These are phyloP conservation scores for Pleurotus sapidus DNA, from an alignment of 768 basidiomycete species.

Conservation along the genomic window DNA sequence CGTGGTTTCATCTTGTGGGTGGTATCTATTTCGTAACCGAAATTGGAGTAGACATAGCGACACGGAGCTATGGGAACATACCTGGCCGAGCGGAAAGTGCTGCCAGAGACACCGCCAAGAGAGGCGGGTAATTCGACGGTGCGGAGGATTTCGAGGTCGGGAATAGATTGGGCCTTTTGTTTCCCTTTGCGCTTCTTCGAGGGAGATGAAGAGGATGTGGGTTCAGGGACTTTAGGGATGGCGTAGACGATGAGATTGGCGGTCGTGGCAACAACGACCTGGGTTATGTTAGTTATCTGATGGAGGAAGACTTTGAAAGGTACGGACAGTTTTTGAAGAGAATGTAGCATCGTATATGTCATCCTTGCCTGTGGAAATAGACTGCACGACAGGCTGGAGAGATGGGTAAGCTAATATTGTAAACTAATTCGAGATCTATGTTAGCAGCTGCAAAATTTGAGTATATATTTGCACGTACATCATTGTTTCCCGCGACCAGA, in stretches of 20 bases:
- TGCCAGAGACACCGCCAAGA: constrained; percentile 40
- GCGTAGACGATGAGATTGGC: constrained; percentile 61
- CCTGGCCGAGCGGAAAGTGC: constrained; percentile 68
- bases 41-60: not conserved
- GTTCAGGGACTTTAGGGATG: constrained; percentile 33
- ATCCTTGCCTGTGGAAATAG: constrained; percentile 60
- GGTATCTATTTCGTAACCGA: constrained; percentile 39
- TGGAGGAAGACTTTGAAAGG: constrained; percentile 1
- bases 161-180: constrained; percentile 30
- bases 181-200: constrained; percentile 41
- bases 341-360: constrained; percentile 87
- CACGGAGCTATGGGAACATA: constrained; percentile 18
- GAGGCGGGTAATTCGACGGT: constrained; percentile 54
- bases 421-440: constrained; percentile 36
- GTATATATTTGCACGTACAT: constrained; percentile 42
- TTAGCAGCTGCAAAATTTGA: not conserved
- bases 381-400: constrained; percentile 42
- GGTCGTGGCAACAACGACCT: constrained; percentile 71
- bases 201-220: constrained; percentile 12
- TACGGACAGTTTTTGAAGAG: constrained; percentile 57
- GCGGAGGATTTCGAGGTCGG: constrained; percentile 39
- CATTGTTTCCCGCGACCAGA: constrained; percentile 69
- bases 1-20: constrained; percentile 46
- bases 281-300: not conserved
- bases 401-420: constrained; percentile 65